Evolutionary conservation across 2,329 filamentous ascomycete species (phyloP).

Genomic region (Pleoardoris graminearum): DNA sequence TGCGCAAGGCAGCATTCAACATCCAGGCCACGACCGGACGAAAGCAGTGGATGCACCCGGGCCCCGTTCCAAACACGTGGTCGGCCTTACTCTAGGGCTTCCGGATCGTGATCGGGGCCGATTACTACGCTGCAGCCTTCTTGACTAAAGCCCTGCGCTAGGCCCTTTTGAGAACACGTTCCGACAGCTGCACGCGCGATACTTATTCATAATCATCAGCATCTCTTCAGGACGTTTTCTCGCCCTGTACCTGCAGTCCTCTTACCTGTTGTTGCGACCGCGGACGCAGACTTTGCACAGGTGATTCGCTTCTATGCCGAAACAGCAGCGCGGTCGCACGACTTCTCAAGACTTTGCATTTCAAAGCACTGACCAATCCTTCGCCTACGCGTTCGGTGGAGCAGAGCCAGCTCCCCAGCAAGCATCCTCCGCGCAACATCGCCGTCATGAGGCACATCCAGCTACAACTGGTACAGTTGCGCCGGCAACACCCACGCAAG

Average conservation of each 20-base stretch:
- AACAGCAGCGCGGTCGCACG: conserved; percentile 23
- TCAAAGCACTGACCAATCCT: conserved; percentile 41
- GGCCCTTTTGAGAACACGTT: conserved; percentile 7
- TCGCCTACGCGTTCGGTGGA: conserved; percentile 19
- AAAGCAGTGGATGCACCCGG: too few relatives aligned
- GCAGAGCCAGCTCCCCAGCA: conserved; percentile 22
- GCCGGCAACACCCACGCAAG: conserved; percentile 22
- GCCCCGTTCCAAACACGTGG: too few relatives aligned
- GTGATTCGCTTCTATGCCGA: conserved; percentile 35
- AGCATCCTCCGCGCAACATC: conserved; percentile 19
- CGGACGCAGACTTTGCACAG: conserved; percentile 12
- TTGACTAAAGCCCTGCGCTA: conserved; percentile 13
- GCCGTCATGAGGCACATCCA: conserved; percentile 33
- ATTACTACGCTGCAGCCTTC: not conserved
- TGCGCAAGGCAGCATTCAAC: not conserved
- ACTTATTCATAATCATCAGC: conserved; percentile 34
- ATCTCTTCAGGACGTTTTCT: conserved; percentile 3
- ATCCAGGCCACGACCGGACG: not conserved
- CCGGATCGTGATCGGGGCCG: too few relatives aligned
- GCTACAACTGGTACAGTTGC: conserved; percentile 25
- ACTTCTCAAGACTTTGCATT: conserved; percentile 35
- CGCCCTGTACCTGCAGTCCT: conserved; percentile 8
- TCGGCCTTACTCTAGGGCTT: too few relatives aligned
- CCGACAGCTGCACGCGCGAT: conserved; percentile 1
- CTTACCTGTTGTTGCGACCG: conserved; percentile 18